Percentiles rank a stretch among this genome's conserved stretches.
phyloP scores from a whole-genome alignment of 495 filamentous ascomycete species.

The Tricharina praecox region DNA sequence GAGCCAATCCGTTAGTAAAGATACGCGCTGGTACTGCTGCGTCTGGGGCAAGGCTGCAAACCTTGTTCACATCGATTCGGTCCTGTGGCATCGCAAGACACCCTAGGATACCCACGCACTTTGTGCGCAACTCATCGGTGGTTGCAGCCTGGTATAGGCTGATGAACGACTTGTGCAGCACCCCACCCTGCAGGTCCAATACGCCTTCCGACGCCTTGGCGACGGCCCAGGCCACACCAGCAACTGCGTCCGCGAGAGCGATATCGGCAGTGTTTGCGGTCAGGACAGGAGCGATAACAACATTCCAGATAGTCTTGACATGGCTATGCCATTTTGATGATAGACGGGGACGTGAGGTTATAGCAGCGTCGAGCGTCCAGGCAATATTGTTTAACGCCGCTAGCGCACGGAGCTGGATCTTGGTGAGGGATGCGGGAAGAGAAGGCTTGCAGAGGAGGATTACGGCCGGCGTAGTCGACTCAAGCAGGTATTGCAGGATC shows the following conservation, averaged over 20 bases:
- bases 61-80: slow-evolving; percentile 23
- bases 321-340: slow-evolving; percentile 27
- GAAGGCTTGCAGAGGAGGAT: slow-evolving; percentile 1
- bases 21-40: too few species aligned
- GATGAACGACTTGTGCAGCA: slow-evolving; percentile 42
- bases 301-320: slow-evolving; percentile 37
- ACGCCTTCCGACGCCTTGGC: slow-evolving; percentile 35
- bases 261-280: slow-evolving; percentile 41
- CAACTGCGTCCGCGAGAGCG: slow-evolving; percentile 38
- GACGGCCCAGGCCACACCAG: slow-evolving; percentile 46
- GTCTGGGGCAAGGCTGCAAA: slow-evolving; percentile 17
- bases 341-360: slow-evolving; percentile 27
- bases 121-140: slow-evolving; percentile 33
- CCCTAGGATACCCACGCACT: slow-evolving; percentile 45
- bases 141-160: slow-evolving; percentile 39
- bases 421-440: neutral
- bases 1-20: neutral
- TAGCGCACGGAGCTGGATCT: slow-evolving; percentile 33
- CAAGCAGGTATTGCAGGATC: slow-evolving; percentile 8
- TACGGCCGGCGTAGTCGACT: slow-evolving; percentile 16
- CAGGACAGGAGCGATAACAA: slow-evolving; percentile 36
- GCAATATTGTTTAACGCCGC: slow-evolving; percentile 43
- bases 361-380: slow-evolving; percentile 38
- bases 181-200: slow-evolving; percentile 30
- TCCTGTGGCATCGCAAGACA: slow-evolving; percentile 35